phyloP scores from a whole-genome alignment of 2,329 filamentous ascomycete genomes.

The Lachnellula arida region DNA sequence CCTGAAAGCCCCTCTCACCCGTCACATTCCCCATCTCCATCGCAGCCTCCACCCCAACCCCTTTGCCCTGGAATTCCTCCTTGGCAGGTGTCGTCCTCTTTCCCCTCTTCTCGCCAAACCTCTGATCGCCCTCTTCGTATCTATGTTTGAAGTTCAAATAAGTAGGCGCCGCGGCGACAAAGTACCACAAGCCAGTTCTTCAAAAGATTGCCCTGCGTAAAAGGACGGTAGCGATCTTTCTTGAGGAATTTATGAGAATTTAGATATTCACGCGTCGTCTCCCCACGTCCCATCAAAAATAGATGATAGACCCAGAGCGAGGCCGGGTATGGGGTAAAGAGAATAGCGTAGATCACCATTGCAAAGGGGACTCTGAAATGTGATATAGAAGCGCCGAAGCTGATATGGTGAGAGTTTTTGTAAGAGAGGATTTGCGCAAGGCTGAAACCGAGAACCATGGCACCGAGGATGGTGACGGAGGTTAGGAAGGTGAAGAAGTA shows the following conservation, averaged over 20 bases:
- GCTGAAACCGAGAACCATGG: constrained; percentile 72
- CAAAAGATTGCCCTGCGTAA: constrained; percentile 69
- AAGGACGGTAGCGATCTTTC: constrained; percentile 85
- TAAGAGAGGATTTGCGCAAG: constrained; percentile 79
- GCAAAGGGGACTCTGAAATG: constrained; percentile 78
- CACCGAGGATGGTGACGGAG: constrained; percentile 67
- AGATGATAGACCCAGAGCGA: constrained; percentile 85
- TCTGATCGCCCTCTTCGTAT: constrained; percentile 78
- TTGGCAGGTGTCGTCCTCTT: constrained; percentile 45
- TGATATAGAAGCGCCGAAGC: constrained; percentile 63
- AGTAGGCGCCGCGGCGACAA: constrained; percentile 77
- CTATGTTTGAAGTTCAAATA: constrained; percentile 81
- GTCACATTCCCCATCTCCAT: constrained; percentile 59
- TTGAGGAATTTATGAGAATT: constrained; percentile 94
- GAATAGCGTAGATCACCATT: constrained; percentile 75
- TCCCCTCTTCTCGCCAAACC: constrained; percentile 59
- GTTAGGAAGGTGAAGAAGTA: constrained; percentile 94
- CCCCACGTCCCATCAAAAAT: constrained; percentile 83
- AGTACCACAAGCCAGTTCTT: constrained; percentile 81
- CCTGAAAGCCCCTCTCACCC: not conserved
- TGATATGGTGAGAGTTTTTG: constrained; percentile 55
- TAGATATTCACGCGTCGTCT: constrained; percentile 94
- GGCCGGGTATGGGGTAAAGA: constrained; percentile 74
- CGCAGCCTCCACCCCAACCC: constrained; percentile 52
- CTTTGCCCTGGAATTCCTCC: constrained; percentile 44